Conservation (phyloP, 1,284 basidiomycete species). For the Leccinum pachyderme region DNA sequence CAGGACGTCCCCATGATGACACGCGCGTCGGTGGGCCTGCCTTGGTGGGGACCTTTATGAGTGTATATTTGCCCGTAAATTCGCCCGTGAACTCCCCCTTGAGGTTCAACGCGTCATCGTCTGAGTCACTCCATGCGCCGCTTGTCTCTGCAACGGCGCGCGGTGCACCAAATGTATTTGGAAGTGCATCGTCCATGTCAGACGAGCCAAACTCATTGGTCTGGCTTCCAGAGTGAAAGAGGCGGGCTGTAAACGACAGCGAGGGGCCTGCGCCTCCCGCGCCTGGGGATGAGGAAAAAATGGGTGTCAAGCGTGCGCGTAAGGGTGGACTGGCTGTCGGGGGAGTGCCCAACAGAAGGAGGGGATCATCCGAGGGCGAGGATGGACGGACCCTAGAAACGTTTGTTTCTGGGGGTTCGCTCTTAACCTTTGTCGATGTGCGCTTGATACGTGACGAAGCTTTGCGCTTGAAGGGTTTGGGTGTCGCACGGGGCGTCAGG, state of each 20-base stretch:
- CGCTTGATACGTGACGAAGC: constrained; percentile 24
- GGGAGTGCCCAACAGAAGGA: constrained; percentile 50
- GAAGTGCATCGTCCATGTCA: constrained; percentile 18
- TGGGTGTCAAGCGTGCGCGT: constrained; percentile 27
- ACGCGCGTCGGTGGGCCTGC: constrained; percentile 62
- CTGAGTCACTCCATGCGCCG: constrained; percentile 36
- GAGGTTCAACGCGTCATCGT: constrained; percentile 32
- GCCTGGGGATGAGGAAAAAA: constrained; percentile 24
- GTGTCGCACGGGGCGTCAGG: constrained; percentile 36
- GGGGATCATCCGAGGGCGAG: constrained; percentile 70
- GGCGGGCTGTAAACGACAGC: constrained; percentile 21
- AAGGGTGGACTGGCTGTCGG: constrained; percentile 13
- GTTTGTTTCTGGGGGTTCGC: constrained; percentile 63
- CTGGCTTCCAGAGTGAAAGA: constrained; percentile 15
- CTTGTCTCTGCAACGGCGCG: constrained; percentile 13
- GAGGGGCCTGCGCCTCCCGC: constrained; percentile 1
- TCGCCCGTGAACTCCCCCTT: constrained; percentile 43
- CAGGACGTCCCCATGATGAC: constrained; percentile 64
- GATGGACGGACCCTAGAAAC: constrained; percentile 58
- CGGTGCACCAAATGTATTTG: constrained; percentile 31
- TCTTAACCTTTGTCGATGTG: constrained; percentile 46
- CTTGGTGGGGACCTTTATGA: constrained; percentile 57
- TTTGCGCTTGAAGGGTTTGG: constrained; percentile 40
- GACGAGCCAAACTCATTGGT: constrained; percentile 5
- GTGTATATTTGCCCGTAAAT: constrained; percentile 61